Base-by-base conservation (phyloP, 2,329 filamentous ascomycete genomes). In the Emydomyces testavorans region DNA sequence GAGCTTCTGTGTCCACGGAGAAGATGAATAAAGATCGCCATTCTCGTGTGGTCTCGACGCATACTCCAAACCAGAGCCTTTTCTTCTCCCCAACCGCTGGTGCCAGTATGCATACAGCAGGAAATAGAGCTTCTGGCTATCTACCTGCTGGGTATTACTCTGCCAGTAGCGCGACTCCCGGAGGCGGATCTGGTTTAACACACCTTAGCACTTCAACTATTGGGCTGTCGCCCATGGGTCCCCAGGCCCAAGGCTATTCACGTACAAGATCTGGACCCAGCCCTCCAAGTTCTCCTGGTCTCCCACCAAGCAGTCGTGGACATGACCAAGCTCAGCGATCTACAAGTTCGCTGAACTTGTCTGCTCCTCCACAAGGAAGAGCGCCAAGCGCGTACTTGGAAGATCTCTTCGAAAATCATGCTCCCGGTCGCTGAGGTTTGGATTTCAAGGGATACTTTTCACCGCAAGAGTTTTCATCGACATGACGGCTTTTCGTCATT, bases 21-120 rank as follows among this genome's bases (percentile, higher is more conserved):
- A 73, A 75, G 43, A 59, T 76, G 18, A 62, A 57, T 47, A 54
- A 54, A 13, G 59, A 53, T 57, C 57, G 64, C 60, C 58, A 65
- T 61, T 62, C 62, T 59, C 60, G 58, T 58, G 62, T 70, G 50
- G 59, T 55, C 47, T 61, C 58, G 54, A 58, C 59, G 48, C 69
- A 69, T 43, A 78, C 75, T 21, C 78, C 73, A 8, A 83, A 77
- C 59, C 79, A 79, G 31, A 85, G 83, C 53, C 74, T 96, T 13
- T 98, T 98, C 76, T 98, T 94, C 72, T 94, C 88, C 6, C 92
- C 92, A 0, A 96, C 92, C 0, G 89, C 89, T 1, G 79, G 77
- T 32, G 69, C 77, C 6, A 71, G 73, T 49, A 71, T 69, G 52
- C 67, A 73, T 32, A 69, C 68, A 38, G 78, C 78, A 56, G 60